phyloP scores from a whole-genome alignment of 192 early-diverging fungal species.

The Oehlia diaphana region DNA sequence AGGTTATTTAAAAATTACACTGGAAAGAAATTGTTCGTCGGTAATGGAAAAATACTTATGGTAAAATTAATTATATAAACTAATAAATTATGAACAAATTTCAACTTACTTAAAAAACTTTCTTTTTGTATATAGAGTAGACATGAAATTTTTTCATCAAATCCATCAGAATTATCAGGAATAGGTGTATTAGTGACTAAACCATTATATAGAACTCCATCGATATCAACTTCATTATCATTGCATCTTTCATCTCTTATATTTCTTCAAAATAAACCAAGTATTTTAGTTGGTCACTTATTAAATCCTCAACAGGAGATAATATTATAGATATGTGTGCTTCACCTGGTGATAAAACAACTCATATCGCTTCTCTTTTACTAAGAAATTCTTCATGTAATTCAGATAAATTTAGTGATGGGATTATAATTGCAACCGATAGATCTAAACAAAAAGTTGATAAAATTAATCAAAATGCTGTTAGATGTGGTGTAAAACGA shows the following conservation, averaged over 20 bases:
- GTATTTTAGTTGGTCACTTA: slow-evolving; percentile 11
- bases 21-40: slow-evolving; percentile 1
- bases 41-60: no score
- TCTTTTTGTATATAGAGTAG: neutral
- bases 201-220: slow-evolving; percentile 26
- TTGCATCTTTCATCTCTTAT: neutral
- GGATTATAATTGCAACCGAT: slow-evolving; percentile 19
- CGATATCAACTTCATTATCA: slow-evolving; percentile 4
- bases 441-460: slow-evolving; percentile 24
- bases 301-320: neutral
- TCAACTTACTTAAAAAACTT: neutral
- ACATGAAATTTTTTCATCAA: slow-evolving; percentile 11
- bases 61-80: no score
- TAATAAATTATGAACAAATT: no score
- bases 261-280: slow-evolving; percentile 28
- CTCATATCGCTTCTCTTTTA: slow-evolving; percentile 24
- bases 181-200: slow-evolving; percentile 24
- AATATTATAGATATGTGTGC: slow-evolving; percentile 15
- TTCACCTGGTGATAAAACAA: slow-evolving; percentile 28
- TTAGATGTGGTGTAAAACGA: slow-evolving; percentile 8
- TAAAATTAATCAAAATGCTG: neutral
- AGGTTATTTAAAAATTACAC: slow-evolving; percentile 18
- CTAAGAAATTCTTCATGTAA: neutral
- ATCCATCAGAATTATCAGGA: slow-evolving; percentile 23
- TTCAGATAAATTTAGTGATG: neutral